Conservation (phyloP, 2,329 filamentous ascomycete genomes). For the Fusarium napiforme region DNA sequence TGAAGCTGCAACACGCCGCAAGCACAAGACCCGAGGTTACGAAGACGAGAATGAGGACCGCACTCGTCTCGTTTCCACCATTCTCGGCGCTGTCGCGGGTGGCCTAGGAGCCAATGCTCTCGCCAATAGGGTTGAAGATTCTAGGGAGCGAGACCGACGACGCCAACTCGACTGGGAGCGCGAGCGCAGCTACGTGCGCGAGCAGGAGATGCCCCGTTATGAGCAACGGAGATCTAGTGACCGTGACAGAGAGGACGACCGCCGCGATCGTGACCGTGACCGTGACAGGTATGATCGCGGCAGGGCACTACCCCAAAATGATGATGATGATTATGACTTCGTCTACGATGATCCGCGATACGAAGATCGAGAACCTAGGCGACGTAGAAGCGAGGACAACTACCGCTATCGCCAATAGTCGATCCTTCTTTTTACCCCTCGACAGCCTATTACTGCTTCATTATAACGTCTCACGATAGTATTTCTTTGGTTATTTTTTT, state of each 20-base stretch:
- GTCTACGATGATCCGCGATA: conserved; percentile 46
- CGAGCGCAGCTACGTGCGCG: conserved; percentile 48
- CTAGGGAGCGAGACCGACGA: conserved; percentile 48
- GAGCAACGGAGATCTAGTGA: conserved; percentile 35
- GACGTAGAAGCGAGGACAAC: conserved; percentile 42
- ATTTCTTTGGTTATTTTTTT: neutral
- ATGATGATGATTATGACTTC: conserved; percentile 45
- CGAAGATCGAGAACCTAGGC: conserved; percentile 41
- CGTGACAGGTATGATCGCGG: conserved; percentile 32
- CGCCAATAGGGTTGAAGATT: conserved; percentile 56
- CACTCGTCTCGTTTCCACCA: conserved; percentile 57
- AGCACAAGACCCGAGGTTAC: conserved; percentile 44
- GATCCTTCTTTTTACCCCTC: neutral
- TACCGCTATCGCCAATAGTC: conserved; percentile 38
- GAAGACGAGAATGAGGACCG: conserved; percentile 45
- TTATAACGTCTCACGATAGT: conserved; percentile 26
- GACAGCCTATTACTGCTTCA: neutral
- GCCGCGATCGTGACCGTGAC: conserved; percentile 16
- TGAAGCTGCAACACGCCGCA: conserved; percentile 52
- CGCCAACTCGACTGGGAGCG: conserved; percentile 52
- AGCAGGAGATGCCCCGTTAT: conserved; percentile 44
- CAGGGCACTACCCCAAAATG: conserved; percentile 34
- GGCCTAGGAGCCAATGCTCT: conserved; percentile 65
- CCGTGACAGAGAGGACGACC: conserved; percentile 18
- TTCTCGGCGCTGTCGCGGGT: conserved; percentile 65